A percentile compares a stretch with the other conserved stretches of the same genome.
Evolutionary conservation across 305 asterid genomes (phyloP).

Genomic region (Ruellia speciosa): DNA sequence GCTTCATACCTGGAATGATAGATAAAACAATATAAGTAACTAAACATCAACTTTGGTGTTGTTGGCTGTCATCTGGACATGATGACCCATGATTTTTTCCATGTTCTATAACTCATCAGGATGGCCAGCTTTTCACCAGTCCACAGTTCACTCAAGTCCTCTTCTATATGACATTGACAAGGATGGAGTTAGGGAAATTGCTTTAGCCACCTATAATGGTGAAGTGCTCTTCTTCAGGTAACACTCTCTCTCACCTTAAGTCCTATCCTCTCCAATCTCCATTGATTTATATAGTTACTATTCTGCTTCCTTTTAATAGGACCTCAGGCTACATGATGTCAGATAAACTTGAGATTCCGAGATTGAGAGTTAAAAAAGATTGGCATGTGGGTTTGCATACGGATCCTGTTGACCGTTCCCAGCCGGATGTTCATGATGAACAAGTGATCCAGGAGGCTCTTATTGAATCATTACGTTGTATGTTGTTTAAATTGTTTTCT

Average conservation of each 20-base stretch:
- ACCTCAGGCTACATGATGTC: slow-evolving; percentile 91
- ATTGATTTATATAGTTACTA: slow-evolving; percentile 1
- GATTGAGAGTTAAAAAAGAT: slow-evolving; percentile 82
- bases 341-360: slow-evolving; percentile 79
- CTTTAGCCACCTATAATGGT: slow-evolving; percentile 91
- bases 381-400: slow-evolving; percentile 89
- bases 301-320: slow-evolving; percentile 36
- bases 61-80: slow-evolving; percentile 1
- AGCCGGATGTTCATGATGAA: slow-evolving; percentile 88
- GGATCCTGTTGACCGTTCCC: slow-evolving; percentile 81
- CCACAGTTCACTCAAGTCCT: slow-evolving; percentile 94
- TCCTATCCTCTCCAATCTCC: slow-evolving; percentile 12
- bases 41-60: slow-evolving; percentile 4
- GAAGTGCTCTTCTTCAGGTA: slow-evolving; percentile 98
- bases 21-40: not conserved
- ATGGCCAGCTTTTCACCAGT: slow-evolving; percentile 99
- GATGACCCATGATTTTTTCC: slow-evolving; percentile 18
- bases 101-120: slow-evolving; percentile 42
- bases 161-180: slow-evolving; percentile 88
- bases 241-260: slow-evolving; percentile 16
- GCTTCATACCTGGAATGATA: slow-evolving; percentile 2
- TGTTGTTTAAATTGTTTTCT: slow-evolving; percentile 23
- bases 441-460: slow-evolving; percentile 58
- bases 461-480: slow-evolving; percentile 44
- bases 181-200: slow-evolving; percentile 95